Percentiles rank a stretch among this genome's conserved stretches.
These are phyloP conservation scores for Tolypocladium paradoxum DNA, from an alignment of 2,329 filamentous ascomycete species.

Conservation along the genomic window DNA sequence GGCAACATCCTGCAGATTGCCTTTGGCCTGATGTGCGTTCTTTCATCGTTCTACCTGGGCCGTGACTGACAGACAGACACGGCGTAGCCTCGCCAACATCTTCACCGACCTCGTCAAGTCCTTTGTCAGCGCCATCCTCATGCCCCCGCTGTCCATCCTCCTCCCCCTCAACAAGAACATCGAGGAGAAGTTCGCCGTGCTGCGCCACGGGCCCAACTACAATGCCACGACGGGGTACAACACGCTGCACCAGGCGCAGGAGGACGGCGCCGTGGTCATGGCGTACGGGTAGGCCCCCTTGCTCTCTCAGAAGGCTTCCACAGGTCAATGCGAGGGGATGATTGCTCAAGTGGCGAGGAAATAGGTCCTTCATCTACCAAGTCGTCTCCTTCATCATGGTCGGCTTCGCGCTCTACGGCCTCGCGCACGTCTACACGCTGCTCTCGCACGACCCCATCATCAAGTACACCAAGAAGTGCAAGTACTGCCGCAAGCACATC, in stretches of 20 bases:
- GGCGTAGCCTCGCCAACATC: constrained; percentile 50
- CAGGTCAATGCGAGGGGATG: too few relatives aligned
- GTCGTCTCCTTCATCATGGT: constrained; percentile 55
- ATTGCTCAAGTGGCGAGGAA: not conserved
- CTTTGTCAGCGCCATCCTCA: constrained; percentile 59
- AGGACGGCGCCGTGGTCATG: constrained; percentile 62
- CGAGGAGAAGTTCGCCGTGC: constrained; percentile 62
- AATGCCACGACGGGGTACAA: constrained; percentile 49
- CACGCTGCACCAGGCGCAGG: constrained; percentile 56
- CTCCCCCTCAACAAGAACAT: constrained; percentile 61
- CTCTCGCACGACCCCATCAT: constrained; percentile 56
- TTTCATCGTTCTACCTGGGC: too few relatives aligned
- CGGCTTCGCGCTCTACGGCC: constrained; percentile 52
- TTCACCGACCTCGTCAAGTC: constrained; percentile 64
- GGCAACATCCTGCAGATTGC: constrained; percentile 69
- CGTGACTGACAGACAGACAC: too few relatives aligned
- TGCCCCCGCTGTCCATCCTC: constrained; percentile 58
- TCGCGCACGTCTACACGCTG: constrained; percentile 52
- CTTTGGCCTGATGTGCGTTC: constrained; percentile 58
- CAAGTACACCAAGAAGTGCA: constrained; percentile 58
- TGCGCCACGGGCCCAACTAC: constrained; percentile 46
- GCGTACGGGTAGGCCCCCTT: constrained; percentile 55
- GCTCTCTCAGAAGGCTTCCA: too few relatives aligned
- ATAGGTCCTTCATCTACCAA: constrained; percentile 50
- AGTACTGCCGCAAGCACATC: constrained; percentile 53